Percentiles rank a stretch among this genome's conserved stretches.
Conservation (phyloP, 2,329 filamentous ascomycete genomes). For the Zymoseptoria tritici region DNA sequence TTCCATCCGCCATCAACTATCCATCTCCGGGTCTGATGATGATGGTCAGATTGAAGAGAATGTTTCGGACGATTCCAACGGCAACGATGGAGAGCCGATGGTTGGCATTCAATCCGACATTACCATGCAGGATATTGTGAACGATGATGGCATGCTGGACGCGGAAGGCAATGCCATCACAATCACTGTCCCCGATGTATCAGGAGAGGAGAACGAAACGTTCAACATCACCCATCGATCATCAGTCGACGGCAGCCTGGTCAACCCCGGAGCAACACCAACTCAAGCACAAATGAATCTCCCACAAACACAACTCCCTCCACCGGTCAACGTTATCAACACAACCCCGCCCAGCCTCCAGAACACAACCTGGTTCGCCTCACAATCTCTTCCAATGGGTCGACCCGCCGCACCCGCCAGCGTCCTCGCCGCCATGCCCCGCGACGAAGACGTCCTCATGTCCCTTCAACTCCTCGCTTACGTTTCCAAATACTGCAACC, state of each 20-base stretch:
- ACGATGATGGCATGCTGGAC: slow-evolving; percentile 71
- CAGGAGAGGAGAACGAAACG: slow-evolving; percentile 76
- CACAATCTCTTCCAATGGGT: slow-evolving; percentile 21
- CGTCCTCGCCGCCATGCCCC: slow-evolving; percentile 82
- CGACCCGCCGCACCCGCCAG: slow-evolving; percentile 42
- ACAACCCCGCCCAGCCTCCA: slow-evolving; percentile 67
- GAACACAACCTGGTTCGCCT: slow-evolving; percentile 36
- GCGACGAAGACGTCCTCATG: slow-evolving; percentile 97
- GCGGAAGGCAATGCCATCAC: slow-evolving; percentile 60
- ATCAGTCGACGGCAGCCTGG: slow-evolving; percentile 75
- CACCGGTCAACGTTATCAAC: slow-evolving; percentile 57
- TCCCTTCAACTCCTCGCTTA: slow-evolving; percentile 93
- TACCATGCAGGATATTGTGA: slow-evolving; percentile 80
- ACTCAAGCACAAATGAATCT: slow-evolving; percentile 39
- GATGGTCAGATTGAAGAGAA: slow-evolving; percentile 79
- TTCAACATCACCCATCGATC: slow-evolving; percentile 91
- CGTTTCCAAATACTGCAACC: slow-evolving; percentile 96
- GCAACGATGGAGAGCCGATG: slow-evolving; percentile 69
- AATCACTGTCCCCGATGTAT: slow-evolving; percentile 68
- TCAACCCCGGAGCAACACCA: slow-evolving; percentile 61
- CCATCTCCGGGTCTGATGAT: slow-evolving; percentile 76
- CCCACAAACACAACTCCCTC: slow-evolving; percentile 31
- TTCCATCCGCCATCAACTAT: slow-evolving; percentile 83
- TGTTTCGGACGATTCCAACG: slow-evolving; percentile 68
- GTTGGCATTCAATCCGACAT: slow-evolving; percentile 74